phyloP scores from a whole-genome alignment of 495 filamentous ascomycete genomes.

The Hypoxylon subgilvum region DNA sequence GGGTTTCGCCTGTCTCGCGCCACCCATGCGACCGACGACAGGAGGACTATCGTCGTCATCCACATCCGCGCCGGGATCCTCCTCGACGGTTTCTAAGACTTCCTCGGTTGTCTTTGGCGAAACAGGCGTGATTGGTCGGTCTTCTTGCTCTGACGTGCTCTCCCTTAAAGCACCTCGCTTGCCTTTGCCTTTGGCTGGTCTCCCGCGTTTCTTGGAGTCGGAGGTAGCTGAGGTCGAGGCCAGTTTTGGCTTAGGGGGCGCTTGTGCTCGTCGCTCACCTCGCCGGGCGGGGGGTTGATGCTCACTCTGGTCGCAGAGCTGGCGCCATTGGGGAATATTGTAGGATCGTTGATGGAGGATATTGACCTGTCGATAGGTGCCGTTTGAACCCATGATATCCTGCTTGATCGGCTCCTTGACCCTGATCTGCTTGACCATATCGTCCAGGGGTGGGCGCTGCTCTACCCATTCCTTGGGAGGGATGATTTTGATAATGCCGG shows the following conservation, averaged over 20 bases:
- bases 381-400: conserved; percentile 92
- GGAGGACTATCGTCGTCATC: conserved; percentile 53
- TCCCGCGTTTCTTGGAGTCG: conserved; percentile 44
- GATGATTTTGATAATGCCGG: conserved; percentile 93
- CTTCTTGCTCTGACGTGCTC: conserved; percentile 44
- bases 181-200: conserved; percentile 45
- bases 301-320: conserved; percentile 86
- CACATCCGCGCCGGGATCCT: conserved; percentile 54
- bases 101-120: conserved; percentile 56
- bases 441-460: conserved; percentile 74
- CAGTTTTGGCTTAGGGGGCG: conserved; percentile 50
- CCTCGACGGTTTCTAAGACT: conserved; percentile 53
- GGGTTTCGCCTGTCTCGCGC: conserved; percentile 49
- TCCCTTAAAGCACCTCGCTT: conserved; percentile 40
- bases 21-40: conserved; percentile 49
- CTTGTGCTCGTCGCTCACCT: conserved; percentile 83
- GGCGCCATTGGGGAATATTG: conserved; percentile 94
- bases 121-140: conserved; percentile 61
- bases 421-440: conserved; percentile 85
- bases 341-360: conserved; percentile 94
- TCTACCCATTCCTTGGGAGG: conserved; percentile 94
- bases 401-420: conserved; percentile 98
- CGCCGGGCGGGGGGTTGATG: conserved; percentile 95
- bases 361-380: conserved; percentile 94
- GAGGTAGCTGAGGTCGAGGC: conserved; percentile 36